Evolutionary conservation across 768 basidiomycete genomes (phyloP).

Genomic region (Boletus rex-veris): DNA sequence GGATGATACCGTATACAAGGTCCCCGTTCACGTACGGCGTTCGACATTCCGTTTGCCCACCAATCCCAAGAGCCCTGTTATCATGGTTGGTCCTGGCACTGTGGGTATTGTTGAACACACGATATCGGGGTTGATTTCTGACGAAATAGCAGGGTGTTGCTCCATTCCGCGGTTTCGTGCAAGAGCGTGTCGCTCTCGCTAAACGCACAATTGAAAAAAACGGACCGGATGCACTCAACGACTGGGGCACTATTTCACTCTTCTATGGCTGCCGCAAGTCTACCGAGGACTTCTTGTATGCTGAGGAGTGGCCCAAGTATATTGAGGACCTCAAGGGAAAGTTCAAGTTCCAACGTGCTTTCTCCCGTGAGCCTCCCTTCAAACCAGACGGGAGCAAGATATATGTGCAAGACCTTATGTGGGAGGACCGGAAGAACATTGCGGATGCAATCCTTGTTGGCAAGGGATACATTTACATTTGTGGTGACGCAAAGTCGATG

Average conservation of each 20-base stretch:
- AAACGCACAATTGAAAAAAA: conserved; percentile 95
- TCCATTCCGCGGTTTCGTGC: conserved; percentile 98
- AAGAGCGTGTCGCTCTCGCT: conserved; percentile 95
- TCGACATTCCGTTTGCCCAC: conserved; percentile 97
- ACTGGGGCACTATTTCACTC: conserved; percentile 93
- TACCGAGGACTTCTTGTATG: conserved; percentile 89
- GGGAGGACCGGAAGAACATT: conserved; percentile 80
- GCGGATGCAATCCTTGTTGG: conserved; percentile 88
- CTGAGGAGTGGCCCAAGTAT: conserved; percentile 93
- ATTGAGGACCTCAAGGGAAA: conserved; percentile 84
- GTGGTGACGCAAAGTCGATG: conserved; percentile 97
- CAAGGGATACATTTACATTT: conserved; percentile 97
- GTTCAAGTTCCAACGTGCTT: conserved; percentile 83
- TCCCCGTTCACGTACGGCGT: conserved; percentile 91
- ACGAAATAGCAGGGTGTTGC: conserved; percentile 76
- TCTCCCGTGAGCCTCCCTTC: conserved; percentile 85
- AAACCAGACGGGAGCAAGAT: conserved; percentile 92
- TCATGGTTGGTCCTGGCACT: conserved; percentile 99
- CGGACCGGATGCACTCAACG: conserved; percentile 85
- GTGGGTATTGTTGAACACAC: conserved; percentile 46
- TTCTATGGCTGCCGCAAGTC: conserved; percentile 96
- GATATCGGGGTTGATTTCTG: neutral
- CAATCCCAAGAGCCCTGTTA: conserved; percentile 95
- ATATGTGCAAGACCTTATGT: conserved; percentile 97
- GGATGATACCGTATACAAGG: conserved; percentile 67